A percentile compares a stretch with the other conserved stretches of the same genome.
These are phyloP conservation scores for Ustilago trichophora DNA, from an alignment of 1,284 basidiomycete genomes.

Conservation along the genomic window DNA sequence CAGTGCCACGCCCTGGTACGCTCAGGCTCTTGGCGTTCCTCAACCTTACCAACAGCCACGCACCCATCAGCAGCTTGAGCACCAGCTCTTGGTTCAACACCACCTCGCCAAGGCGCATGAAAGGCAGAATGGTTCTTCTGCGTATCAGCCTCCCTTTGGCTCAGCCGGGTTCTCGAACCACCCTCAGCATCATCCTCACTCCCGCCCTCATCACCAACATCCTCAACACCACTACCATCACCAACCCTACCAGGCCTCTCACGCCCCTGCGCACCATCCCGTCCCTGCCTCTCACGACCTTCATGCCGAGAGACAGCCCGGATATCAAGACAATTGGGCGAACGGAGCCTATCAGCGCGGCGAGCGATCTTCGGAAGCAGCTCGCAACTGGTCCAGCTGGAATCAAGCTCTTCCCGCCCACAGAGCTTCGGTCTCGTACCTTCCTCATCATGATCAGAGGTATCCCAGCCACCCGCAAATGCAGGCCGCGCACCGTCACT, in stretches of 20 bases:
- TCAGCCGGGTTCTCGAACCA: constrained; percentile 1
- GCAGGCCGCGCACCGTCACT: constrained; percentile 17
- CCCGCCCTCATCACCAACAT: constrained; percentile 14
- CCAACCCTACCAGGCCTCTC: constrained; percentile 6
- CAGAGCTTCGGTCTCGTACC: constrained; percentile 13
- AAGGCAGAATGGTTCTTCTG: constrained; percentile 9
- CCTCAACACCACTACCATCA: constrained; percentile 11
- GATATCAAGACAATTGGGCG: constrained; percentile 24
- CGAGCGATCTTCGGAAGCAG: constrained; percentile 6
- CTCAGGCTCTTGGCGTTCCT: constrained; percentile 12
- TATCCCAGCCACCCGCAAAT: constrained; percentile 5
- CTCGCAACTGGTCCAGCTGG: constrained; percentile 23
- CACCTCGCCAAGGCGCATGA: constrained; percentile 49
- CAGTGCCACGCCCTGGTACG: constrained; percentile 23
- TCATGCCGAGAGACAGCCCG: constrained; percentile 8
- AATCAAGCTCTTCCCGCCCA: constrained; percentile 15
- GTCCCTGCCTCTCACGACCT: background rate
- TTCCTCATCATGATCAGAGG: constrained; percentile 14
- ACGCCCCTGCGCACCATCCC: constrained; percentile 1
- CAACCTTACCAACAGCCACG: constrained; percentile 33
- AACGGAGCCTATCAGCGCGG: constrained; percentile 11
- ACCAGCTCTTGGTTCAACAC: constrained; percentile 51
- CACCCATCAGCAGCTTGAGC: constrained; percentile 51
- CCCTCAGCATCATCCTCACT: constrained; percentile 7
- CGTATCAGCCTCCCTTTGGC: constrained; percentile 12